phyloP scores from a whole-genome alignment of 441 rosid species.

The Aquilaria agallochum region DNA sequence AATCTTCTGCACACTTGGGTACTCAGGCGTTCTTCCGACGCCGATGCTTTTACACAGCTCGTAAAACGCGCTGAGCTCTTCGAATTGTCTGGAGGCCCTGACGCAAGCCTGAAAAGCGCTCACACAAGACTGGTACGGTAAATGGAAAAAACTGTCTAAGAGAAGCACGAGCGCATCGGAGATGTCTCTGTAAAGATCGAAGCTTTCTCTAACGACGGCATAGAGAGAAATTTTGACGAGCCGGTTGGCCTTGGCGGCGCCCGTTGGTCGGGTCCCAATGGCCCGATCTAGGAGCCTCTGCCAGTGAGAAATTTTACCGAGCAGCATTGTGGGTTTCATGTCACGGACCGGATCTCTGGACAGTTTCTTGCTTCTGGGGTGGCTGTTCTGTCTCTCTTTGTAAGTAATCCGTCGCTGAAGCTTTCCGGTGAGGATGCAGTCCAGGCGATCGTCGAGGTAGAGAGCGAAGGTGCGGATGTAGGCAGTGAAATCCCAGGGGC shows the following conservation, averaged over 20 bases:
- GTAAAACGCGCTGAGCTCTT: constrained; percentile 57
- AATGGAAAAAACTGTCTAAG: constrained; percentile 72
- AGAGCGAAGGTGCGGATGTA: constrained; percentile 60
- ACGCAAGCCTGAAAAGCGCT: constrained; percentile 61
- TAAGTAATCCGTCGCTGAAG: constrained; percentile 44
- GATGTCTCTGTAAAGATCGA: constrained; percentile 70
- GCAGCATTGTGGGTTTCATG: constrained; percentile 63
- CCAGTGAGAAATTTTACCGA: constrained; percentile 64
- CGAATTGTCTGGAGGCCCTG: constrained; percentile 62
- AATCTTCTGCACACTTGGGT: constrained; percentile 67
- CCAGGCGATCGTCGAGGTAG: constrained; percentile 73
- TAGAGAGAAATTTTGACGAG: constrained; percentile 49
- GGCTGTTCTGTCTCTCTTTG: constrained; percentile 20
- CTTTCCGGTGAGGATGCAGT: constrained; percentile 68
- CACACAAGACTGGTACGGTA: constrained; percentile 65
- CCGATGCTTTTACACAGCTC: constrained; percentile 45
- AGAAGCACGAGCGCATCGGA: constrained; percentile 62
- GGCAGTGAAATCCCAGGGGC: constrained; percentile 75
- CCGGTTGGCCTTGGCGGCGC: constrained; percentile 49
- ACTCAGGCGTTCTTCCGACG: constrained; percentile 73
- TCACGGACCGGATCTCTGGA: constrained; percentile 33
- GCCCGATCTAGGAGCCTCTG: constrained; percentile 78
- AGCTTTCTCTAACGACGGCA: constrained; percentile 64
- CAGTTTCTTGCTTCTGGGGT: constrained; percentile 12
- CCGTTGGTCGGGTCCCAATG: constrained; percentile 59